Percentiles rank a stretch among this genome's conserved stretches.
Evolutionary conservation across 2,329 filamentous ascomycete genomes (phyloP).

Genomic region (Lecanicillium sp.): DNA sequence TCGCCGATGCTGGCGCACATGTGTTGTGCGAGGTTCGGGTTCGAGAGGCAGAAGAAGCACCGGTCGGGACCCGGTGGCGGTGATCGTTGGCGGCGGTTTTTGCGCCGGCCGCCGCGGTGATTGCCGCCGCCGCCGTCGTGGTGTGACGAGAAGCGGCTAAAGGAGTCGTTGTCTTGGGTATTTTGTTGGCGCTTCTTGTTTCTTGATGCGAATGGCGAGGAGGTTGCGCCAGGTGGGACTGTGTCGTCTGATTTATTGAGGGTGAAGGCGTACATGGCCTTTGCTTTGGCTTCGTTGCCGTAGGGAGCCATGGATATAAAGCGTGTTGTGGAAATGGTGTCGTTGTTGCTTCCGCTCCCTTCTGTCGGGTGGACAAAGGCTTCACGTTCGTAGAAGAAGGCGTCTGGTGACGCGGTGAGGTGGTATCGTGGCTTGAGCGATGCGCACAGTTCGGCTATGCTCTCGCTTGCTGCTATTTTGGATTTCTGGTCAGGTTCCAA

Average conservation of each 20-base stretch:
- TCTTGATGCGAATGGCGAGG: slow-evolving; percentile 58
- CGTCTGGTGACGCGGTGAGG: slow-evolving; percentile 58
- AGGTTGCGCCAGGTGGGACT: slow-evolving; percentile 63
- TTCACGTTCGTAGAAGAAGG: slow-evolving; percentile 81
- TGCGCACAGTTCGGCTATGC: slow-evolving; percentile 70
- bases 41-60: slow-evolving; percentile 95
- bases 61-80: slow-evolving; percentile 63
- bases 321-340: slow-evolving; percentile 60
- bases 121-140: slow-evolving; percentile 34
- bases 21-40: slow-evolving; percentile 73
- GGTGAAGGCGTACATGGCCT: slow-evolving; percentile 70
- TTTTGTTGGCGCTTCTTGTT: slow-evolving; percentile 48
- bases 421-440: slow-evolving; percentile 87
- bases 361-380: slow-evolving; percentile 68
- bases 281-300: slow-evolving; percentile 68
- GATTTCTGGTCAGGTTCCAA: slow-evolving; percentile 45
- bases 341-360: slow-evolving; percentile 23
- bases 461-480: slow-evolving; percentile 48
- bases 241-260: slow-evolving; percentile 58
- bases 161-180: slow-evolving; percentile 30
- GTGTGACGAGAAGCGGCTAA: slow-evolving; percentile 41
- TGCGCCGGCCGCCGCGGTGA: slow-evolving; percentile 32
- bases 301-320: slow-evolving; percentile 84
- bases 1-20: slow-evolving; percentile 85
- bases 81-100: slow-evolving; percentile 36